phyloP scores from a whole-genome alignment of 345 rosid species.

The Camelina hispida region DNA sequence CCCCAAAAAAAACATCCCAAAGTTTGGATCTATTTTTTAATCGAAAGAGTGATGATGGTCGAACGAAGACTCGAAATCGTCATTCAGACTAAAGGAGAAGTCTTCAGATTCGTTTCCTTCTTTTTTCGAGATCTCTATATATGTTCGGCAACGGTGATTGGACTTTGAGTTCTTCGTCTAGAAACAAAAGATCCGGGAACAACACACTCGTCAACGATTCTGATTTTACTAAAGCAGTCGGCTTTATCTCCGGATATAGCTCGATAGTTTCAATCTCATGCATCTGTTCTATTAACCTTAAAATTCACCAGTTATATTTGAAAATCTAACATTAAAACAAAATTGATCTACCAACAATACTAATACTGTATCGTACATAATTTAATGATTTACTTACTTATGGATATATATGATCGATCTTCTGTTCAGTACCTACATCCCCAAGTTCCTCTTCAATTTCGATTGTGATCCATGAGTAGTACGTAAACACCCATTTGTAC shows the following conservation, averaged over 20 bases:
- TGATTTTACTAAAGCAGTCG: neutral
- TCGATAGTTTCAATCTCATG: conserved; percentile 19
- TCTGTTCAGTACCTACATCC: no score
- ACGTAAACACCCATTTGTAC: no score
- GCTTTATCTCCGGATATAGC: neutral
- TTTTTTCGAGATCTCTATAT: no score
- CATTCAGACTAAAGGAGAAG: conserved; percentile 48
- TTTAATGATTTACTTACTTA: no score
- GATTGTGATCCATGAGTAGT: no score
- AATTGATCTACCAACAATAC: no score
- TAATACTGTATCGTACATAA: no score
- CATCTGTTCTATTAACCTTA: conserved; percentile 9
- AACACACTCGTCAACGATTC: neutral
- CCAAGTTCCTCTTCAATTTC: no score
- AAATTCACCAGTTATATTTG: no score
- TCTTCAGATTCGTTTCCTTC: conserved; percentile 31
- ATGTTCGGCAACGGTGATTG: neutral
- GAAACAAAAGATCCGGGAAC: conserved; percentile 48
- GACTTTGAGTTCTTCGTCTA: conserved; percentile 52
- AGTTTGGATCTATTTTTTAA: neutral
- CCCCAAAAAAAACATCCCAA: conserved; percentile 26
- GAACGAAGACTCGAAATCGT: conserved; percentile 66
- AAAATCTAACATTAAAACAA: no score
- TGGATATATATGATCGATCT: no score
- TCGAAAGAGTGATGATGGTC: conserved; percentile 29